Conservation (phyloP, 1,284 basidiomycete species). For the Pisolithus thermaeus region DNA sequence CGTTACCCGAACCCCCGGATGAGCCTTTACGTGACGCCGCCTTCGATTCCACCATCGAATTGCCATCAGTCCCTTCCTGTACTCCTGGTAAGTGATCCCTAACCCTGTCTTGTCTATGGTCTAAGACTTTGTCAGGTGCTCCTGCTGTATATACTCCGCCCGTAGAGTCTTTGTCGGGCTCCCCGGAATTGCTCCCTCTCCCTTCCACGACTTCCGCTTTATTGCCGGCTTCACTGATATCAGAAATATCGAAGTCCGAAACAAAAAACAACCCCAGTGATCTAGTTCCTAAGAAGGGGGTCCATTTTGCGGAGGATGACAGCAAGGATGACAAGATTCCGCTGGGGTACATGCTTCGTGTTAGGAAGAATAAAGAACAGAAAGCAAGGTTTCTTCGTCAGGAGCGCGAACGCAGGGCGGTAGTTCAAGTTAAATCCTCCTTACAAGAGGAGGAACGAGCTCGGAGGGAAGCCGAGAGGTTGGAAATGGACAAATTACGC, state of each 20-base stretch:
- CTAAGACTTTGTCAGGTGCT: slow-evolving; percentile 20
- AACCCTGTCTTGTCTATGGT: not conserved
- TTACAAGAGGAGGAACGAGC: slow-evolving; percentile 44
- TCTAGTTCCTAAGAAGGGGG: slow-evolving; percentile 46
- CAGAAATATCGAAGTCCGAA: slow-evolving; percentile 5
- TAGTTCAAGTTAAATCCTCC: slow-evolving; percentile 29
- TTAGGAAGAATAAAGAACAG: slow-evolving; percentile 65
- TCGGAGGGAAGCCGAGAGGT: slow-evolving; percentile 42
- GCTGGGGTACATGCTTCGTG: slow-evolving; percentile 58
- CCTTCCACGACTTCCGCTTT: slow-evolving; percentile 4
- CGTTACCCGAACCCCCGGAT: slow-evolving; percentile 16
- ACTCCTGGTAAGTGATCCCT: slow-evolving; percentile 12
- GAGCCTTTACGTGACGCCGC: slow-evolving; percentile 6
- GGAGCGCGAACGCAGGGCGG: slow-evolving; percentile 48
- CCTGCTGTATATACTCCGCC: slow-evolving; percentile 4
- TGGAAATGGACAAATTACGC: slow-evolving; percentile 50
- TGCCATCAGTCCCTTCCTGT: slow-evolving; percentile 11
- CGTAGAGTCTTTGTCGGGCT: not conserved
- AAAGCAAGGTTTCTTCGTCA: slow-evolving; percentile 62
- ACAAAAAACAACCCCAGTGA: slow-evolving; percentile 8
- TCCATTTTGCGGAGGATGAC: slow-evolving; percentile 62
- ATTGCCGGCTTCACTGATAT: not conserved
- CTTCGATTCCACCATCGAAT: slow-evolving; percentile 12
- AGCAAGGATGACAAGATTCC: slow-evolving; percentile 62
- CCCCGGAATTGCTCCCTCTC: slow-evolving; percentile 2